Percentiles rank a stretch among this genome's conserved stretches.
These are phyloP conservation scores for Agrocybe pediades DNA, from an alignment of 768 basidiomycete species.

Conservation along the genomic window DNA sequence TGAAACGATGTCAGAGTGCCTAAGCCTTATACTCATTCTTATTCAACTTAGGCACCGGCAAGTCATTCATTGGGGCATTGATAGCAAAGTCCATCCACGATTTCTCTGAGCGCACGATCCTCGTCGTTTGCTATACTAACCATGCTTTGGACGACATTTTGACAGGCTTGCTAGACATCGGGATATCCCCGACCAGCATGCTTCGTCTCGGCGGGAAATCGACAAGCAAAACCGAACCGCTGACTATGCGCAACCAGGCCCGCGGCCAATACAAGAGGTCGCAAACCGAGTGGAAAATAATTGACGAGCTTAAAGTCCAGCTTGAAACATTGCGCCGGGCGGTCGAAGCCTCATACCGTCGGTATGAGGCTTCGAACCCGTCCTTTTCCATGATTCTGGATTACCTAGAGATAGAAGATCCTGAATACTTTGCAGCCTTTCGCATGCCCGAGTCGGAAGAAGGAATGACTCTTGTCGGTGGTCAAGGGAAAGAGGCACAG, in stretches of 20 bases:
- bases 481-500: conserved; percentile 33
- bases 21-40: not conserved
- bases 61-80: conserved; percentile 72
- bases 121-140: conserved; percentile 76
- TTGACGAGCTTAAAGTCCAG: conserved; percentile 40
- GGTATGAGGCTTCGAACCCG: conserved; percentile 26
- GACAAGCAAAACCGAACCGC: conserved; percentile 42
- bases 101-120: conserved; percentile 47
- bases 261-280: conserved; percentile 11
- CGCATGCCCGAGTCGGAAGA: conserved; percentile 36
- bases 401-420: conserved; percentile 54
- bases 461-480: conserved; percentile 49
- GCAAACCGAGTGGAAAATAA: conserved; percentile 35
- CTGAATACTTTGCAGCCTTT: conserved; percentile 44
- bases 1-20: conserved; percentile 39
- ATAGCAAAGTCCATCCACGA: conserved; percentile 62
- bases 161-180: conserved; percentile 59
- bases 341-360: not conserved
- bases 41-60: conserved; percentile 59
- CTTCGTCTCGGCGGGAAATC: conserved; percentile 65
- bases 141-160: conserved; percentile 76
- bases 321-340: conserved; percentile 6
- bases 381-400: conserved; percentile 21
- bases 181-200: conserved; percentile 49
- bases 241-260: conserved; percentile 45